Base-by-base conservation (phyloP, 1,284 basidiomycete species). In the Fomitopsis schrenkii region DNA sequence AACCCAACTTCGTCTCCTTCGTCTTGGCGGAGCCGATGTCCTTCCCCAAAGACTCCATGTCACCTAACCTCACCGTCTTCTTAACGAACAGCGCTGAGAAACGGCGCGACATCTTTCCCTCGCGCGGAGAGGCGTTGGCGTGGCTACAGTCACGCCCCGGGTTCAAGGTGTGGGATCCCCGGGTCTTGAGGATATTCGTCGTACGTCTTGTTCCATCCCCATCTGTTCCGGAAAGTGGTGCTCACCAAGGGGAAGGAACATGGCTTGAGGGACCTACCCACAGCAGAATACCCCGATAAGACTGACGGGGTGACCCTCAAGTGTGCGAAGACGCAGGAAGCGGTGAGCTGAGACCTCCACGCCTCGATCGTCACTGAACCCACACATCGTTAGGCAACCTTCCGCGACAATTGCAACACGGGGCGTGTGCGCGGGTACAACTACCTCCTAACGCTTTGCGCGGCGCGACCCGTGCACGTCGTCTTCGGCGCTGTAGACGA, bases 91-190 rank as follows among this genome's bases (percentile, higher is more conserved):
- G 76, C 12, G 74, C 79, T 0, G 57, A 65, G 40, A 78, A 73
- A 38, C 75, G 83, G 12, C 71, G 80, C 9, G 83, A 85, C 68
- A 74, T 78, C 10, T 86, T 83, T 82, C 67, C 78, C 0, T 80
- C 77, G 17, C 72, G 69, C n/a, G 79, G 79, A 61, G 82, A 80
- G 35, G 83, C 83, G 0, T 78, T 75, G 41, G 70, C 72, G 28
- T 28, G 63, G 12, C 64, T 84, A 55, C 77, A 76, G 60, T 67
- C 72, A 7, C 67, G 79, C 44, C 66, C 71, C 38, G 66, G 75
- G 3, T 82, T 78, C 75, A 76, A 79, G 68, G 61, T 65, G 0
- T 85, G 83, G 83, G 83, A 84, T 63, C 76, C 78, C 26, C 70
- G 83, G n/a, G 74, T 81, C 5, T 68, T 84, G 41, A 68, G 72